Base-by-base conservation (phyloP, 1,139 yeast species). In the Hyphopichia pseudoburtonii region DNA sequence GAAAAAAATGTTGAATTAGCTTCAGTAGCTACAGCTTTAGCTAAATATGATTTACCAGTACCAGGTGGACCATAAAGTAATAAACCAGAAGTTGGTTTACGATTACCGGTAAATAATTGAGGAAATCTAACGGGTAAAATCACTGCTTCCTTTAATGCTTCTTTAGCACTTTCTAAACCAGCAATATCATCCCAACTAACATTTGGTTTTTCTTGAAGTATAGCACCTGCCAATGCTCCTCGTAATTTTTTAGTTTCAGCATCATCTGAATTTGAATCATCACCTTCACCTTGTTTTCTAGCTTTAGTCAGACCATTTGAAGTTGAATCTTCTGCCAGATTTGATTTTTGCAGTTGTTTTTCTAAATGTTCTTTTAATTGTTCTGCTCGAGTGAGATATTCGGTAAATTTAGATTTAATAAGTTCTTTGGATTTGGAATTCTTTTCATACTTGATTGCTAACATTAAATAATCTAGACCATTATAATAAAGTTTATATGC, bases 1-100 rank as follows among this genome's bases (percentile, higher is more conserved):
- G 96, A 86, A 62, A 92, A 94, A 52, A 92, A 92, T 0, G 98
- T 92, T 0, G 96, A 86, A 56, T 90, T 89, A 37, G 98, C 96
- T 57, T 92, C 99, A 1, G 98, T 92, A 19, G 99, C 99, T 4
- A 92, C 97, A 0, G 98, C 98, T 56, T 92, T 92, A 12, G 98
- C 98, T 42, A 94, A 69, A 59, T 83, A 92, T 1, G 97, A 90
- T 57, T 94, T 94, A 71, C 98, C 99, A 0, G 99, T 94, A 54
- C 98, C 99, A 3, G 98, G 99, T 11, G 98, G 98, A 0, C 98
- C 99, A 59, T 89, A 94, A 28, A 94, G 69, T 35, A 94, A 66
- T 35, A 94, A 92, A 31, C 99, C 99, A 5, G 87, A 73, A 3
- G 95, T 82, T 1, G 99, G 98, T 56, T 87, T 87, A 44, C 99